Base-by-base conservation (phyloP, 306 rosid species). In the Mucuna pruriens region DNA sequence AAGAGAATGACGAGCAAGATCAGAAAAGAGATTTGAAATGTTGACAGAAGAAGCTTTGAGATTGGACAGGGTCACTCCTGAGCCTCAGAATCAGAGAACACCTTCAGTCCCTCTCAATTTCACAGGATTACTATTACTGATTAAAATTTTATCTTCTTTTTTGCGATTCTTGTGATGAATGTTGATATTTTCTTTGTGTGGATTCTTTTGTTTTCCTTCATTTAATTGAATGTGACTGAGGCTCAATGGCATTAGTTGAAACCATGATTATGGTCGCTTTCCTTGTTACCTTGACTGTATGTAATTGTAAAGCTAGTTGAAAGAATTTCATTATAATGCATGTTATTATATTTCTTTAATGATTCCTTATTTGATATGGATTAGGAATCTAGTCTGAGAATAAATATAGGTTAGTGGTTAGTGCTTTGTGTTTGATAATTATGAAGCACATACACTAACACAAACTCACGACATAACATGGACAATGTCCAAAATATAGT, bases 41-140 rank as follows among this genome's bases (percentile, higher is more conserved):
- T 45, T n/a, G 39, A 31, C 36, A 44, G 80, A 75, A 61, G 19
- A 48, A 63, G 34, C 63, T 63, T 1, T 1, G 17, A 34, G 38
- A 64, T 64, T 76, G 29, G 23, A 10, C 16, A 19, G 23, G 61
- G 15, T 76, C 46, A 29, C 5, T 17, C 62, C 36, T 29, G 19
- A 45, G 29, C 72, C 48, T 29, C 48, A n/a, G 31, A 62, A 62
- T 76, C 62, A 44, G 46, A 44, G 46, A 66, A 69, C 71, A 25
- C 16, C 16, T 51, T 45, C 60, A 29, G 29, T 46, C 48, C 69
- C 9, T 76, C 60, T 17, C 73, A 44, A 3, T 17, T 76, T 62
- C 46, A 17, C 9, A 2, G 15, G 15, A 60, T 75, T 57, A 62
- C 34, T 9, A 29, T 25, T 16, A 60, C 25, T 29, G 46, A 20